Percentiles rank a stretch among this genome's conserved stretches.
Evolutionary conservation across 2,329 filamentous ascomycete species (phyloP).

Genomic region (Diplocarpon rosae): DNA sequence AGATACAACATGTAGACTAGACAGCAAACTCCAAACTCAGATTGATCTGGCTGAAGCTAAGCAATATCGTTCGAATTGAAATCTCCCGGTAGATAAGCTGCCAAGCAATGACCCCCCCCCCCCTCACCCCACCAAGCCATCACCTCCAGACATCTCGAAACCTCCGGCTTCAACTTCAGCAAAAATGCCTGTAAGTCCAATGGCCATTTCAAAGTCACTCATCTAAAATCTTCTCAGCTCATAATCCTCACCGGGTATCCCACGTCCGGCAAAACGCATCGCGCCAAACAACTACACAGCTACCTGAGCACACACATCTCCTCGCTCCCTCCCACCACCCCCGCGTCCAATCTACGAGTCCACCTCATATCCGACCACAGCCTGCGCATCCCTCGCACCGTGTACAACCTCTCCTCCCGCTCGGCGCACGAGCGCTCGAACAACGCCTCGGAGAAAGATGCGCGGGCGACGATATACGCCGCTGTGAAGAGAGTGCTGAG

Average conservation of each 20-base stretch:
- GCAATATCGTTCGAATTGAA: too few relatives aligned
- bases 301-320: constrained; percentile 48
- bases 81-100: too few relatives aligned
- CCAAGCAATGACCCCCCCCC: too few relatives aligned
- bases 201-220: background rate
- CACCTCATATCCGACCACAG: constrained; percentile 66
- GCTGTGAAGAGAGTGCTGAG: constrained; percentile 68
- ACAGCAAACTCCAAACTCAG: too few relatives aligned
- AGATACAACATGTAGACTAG: too few relatives aligned
- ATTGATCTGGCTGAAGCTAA: too few relatives aligned
- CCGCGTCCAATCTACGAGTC: constrained; percentile 42
- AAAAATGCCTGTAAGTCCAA: constrained; percentile 2
- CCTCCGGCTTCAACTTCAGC: background rate
- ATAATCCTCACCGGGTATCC: constrained; percentile 58
- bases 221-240: constrained; percentile 35
- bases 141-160: too few relatives aligned
- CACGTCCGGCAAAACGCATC: constrained; percentile 57
- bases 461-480: constrained; percentile 62
- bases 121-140: too few relatives aligned
- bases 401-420: constrained; percentile 55
- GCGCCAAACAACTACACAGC: constrained; percentile 52
- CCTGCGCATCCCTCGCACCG: constrained; percentile 56
- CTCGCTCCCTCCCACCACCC: constrained; percentile 24
- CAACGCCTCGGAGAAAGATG: constrained; percentile 70
- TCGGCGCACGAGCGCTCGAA: constrained; percentile 55